Evolutionary conservation across 1,139 yeast species (phyloP).

Genomic region (Spathaspora sp.): DNA sequence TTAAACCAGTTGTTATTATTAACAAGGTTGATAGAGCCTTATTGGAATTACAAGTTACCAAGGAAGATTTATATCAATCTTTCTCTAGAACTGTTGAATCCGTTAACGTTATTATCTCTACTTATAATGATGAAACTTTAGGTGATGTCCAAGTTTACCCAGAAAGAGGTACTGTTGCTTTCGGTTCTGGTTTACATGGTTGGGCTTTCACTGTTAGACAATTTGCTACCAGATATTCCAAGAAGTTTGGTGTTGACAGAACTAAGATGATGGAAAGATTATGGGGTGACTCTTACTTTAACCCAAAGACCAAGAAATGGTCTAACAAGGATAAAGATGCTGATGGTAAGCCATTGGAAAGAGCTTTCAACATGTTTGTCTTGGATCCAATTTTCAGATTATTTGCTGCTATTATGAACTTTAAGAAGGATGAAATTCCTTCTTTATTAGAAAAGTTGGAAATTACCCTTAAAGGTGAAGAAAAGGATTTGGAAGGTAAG

Average conservation of each 20-base stretch:
- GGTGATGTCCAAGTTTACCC: slow-evolving; percentile 99
- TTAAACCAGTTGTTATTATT: slow-evolving; percentile 96
- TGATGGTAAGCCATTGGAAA: slow-evolving; percentile 91
- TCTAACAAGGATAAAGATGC: slow-evolving; percentile 95
- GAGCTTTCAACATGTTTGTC: slow-evolving; percentile 99
- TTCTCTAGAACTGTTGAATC: slow-evolving; percentile 99
- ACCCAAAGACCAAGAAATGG: slow-evolving; percentile 99
- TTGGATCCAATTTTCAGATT: slow-evolving; percentile 97
- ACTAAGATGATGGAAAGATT: slow-evolving; percentile 97
- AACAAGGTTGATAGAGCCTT: slow-evolving; percentile 99
- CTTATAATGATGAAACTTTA: slow-evolving; percentile 84
- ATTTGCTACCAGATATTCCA: slow-evolving; percentile 96
- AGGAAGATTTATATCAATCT: slow-evolving; percentile 98
- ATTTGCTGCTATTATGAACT: slow-evolving; percentile 51
- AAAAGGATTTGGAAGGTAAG: slow-evolving; percentile 97
- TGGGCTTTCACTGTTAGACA: slow-evolving; percentile 99
- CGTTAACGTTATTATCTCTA: slow-evolving; percentile 96
- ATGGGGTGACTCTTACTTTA: slow-evolving; percentile 99
- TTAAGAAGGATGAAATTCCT: slow-evolving; percentile 89
- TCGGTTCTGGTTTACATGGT: slow-evolving; percentile 99
- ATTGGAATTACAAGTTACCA: slow-evolving; percentile 97
- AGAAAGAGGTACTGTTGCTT: slow-evolving; percentile 98
- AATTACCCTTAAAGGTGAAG: slow-evolving; percentile 86
- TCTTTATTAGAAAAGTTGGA: slow-evolving; percentile 88
- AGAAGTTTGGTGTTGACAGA: slow-evolving; percentile 99